Evolutionary conservation across 257 asterid species (phyloP), one percentile per base, ranked within the genome.

Genomic region (Fraxinus cuspidata): DNA sequence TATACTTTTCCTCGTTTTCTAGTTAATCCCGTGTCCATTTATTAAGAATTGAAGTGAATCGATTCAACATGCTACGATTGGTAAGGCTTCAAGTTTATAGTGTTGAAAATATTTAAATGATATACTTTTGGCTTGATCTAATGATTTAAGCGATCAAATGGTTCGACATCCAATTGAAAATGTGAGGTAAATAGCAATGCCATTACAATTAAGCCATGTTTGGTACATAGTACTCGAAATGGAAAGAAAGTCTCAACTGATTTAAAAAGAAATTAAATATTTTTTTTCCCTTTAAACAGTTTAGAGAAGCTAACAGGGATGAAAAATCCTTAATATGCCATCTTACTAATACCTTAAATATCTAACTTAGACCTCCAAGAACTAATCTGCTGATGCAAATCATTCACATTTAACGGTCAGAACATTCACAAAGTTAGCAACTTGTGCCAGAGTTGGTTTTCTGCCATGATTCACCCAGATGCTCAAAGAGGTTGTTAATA

Each of bases 381-480:
- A 19, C 66, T 72, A 47, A 42, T 44, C 76, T 72, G 27, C 76
- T 21, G 56, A 72, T 44, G 42, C 66, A 72, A 44, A 72, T 27
- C 76, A 72, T 29, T 23, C 40, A 72, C 27, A 72, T 72, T 34
- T 13, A 72, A 44, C 49, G 44, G 65, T 44, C 76, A 72, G 49
- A n/a, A 49, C 76, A 47, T 72, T 47, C 76, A 72, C 76, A 23
- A 44, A 56, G 28, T 12, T 16, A 49, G 21, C 11, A 70, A 11
- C 6, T 65, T 65, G 7, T 65, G 19, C 28, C 29, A 27, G 19
- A 65, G 34, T 9, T 65, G 35, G 70, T 27, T 27, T 65, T 65
- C 29, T 16, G 19, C 7, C 34, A 2, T 4, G 35, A 65, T 29
- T 29, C 32, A 64, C 13, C 5, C 37, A 21, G 18, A 25, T 65